Evolutionary conservation across 1,284 basidiomycete genomes (phyloP), one percentile per base, ranked within the genome.

Genomic region (Grifola frondosa): DNA sequence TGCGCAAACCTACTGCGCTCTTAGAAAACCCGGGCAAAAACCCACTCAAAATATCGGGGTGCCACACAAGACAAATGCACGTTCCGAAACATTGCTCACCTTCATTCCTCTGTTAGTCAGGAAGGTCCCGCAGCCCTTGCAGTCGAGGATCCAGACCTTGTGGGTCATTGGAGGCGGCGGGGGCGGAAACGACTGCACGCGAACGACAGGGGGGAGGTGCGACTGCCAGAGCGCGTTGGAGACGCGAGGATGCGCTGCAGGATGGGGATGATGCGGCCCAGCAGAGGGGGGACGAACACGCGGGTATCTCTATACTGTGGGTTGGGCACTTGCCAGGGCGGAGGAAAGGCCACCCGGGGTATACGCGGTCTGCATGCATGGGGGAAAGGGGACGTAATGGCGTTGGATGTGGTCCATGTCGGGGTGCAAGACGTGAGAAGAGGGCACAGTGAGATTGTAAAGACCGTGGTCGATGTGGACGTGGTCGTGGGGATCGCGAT

Each of bases 71-170:
- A 20, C 22, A 29, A 24, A 9, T 28, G 36, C 22, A 40, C 12
- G 28, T 20, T 13, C 7, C 15, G 17, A 37, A 5, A n/a, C 15
- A 40, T 13, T 16, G 68, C 73, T 59, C 53, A 80, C 86, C 74
- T 88, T 88, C 89, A 92, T 91, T 37, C 84, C 89, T 15, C 90
- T 77, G 62, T 92, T 90, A 15, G 87, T 87, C 35, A 91, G 64
- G 61, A 92, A 91, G 33, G 72, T 77, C 25, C 74, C 73, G 61
- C 89, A 92, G 15, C 78, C 73, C 52, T 74, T 81, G 67, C 90
- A 92, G 61, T 88, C 83, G 42, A 92, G 67, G 23, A 88, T 78
- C 77, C 87, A 91, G 42, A 92, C 88, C 62, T 85, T 83, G 65
- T 84, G 83, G 3, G 73, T 48, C 8, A 56, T 48, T 13, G 56